A percentile compares a stretch with the other conserved stretches of the same genome.
Evolutionary conservation across 192 early-diverging fungal species (phyloP).

Genomic region (Backusella liffmaniae): DNA sequence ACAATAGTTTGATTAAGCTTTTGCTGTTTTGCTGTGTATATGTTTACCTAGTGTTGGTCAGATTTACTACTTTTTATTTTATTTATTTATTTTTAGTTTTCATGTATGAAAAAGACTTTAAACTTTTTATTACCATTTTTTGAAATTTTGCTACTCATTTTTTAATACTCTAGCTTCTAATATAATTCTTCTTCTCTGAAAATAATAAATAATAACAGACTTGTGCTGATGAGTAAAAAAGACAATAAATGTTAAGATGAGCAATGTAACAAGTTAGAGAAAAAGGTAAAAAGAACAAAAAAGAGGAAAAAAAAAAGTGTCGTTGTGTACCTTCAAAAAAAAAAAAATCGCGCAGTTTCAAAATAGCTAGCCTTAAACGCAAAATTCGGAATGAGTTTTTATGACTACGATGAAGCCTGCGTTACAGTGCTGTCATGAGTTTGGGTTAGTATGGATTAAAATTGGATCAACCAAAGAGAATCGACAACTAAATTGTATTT

Average conservation of each 20-base stretch:
- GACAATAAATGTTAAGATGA: not conserved
- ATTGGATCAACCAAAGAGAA: not conserved
- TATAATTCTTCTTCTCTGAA: not conserved
- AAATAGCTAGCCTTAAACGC: not conserved
- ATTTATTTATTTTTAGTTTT: not conserved
- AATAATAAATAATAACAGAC: not conserved
- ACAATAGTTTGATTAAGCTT: not conserved
- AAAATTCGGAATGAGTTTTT: not conserved
- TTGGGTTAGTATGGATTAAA: not conserved
- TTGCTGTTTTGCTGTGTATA: not conserved
- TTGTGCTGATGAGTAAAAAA: not conserved
- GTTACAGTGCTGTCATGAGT: not conserved
- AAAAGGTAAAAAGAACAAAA: constrained; percentile 1
- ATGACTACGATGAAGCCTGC: not conserved
- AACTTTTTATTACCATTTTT: not conserved
- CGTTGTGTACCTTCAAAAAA: not conserved
- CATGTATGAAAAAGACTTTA: not conserved
- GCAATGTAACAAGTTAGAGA: not conserved
- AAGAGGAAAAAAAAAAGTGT: not conserved
- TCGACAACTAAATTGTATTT: not conserved
- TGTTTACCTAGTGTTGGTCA: not conserved
- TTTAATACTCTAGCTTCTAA: not conserved
- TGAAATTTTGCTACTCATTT: constrained; percentile 1
- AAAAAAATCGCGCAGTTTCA: not conserved
- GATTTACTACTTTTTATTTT: not conserved